A percentile compares a stretch with the other conserved stretches of the same genome.
phyloP scores from a whole-genome alignment of 2,329 filamentous ascomycete species.

The Diaporthe citriasiana region DNA sequence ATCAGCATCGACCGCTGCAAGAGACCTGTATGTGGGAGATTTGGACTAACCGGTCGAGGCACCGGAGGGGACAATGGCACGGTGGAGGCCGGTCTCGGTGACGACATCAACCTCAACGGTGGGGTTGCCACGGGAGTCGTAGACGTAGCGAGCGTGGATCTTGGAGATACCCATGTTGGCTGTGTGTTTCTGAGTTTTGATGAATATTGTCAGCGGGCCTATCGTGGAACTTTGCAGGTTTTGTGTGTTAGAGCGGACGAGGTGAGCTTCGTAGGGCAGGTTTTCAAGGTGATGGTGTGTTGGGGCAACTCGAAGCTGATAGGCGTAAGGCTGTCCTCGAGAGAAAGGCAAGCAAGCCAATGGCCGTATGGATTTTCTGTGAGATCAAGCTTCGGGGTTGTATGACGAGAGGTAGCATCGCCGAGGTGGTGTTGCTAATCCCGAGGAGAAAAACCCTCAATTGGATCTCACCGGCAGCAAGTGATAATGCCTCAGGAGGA shows the following conservation, averaged over 20 bases:
- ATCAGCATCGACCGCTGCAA: conserved; percentile 40
- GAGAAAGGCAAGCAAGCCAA: conserved; percentile 7
- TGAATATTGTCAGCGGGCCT: conserved; percentile 18
- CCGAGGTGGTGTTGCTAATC: conserved; percentile 9
- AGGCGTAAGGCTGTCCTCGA: conserved; percentile 6
- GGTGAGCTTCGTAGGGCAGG: background rate
- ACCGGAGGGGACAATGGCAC: conserved; percentile 96
- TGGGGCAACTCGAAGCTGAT: conserved; percentile 5
- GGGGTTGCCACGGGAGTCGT: conserved; percentile 98
- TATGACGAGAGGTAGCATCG: background rate
- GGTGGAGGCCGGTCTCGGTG: conserved; percentile 96
- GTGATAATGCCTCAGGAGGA: conserved; percentile 42
- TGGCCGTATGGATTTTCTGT: background rate
- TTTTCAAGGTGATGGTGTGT: background rate
- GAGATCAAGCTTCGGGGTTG: background rate
- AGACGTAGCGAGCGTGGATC: conserved; percentile 94
- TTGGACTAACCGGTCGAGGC: conserved; percentile 86
- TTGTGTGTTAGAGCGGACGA: background rate
- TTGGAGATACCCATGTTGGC: conserved; percentile 89
- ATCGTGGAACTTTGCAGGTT: background rate
- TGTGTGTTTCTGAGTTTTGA: conserved; percentile 24
- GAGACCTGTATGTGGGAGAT: conserved; percentile 40
- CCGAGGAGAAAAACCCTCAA: conserved; percentile 1
- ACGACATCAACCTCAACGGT: conserved; percentile 98
- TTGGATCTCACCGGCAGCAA: background rate